Evolutionary conservation across 2,329 filamentous ascomycete genomes (phyloP).

Genomic region (Microcyclosporella mali): DNA sequence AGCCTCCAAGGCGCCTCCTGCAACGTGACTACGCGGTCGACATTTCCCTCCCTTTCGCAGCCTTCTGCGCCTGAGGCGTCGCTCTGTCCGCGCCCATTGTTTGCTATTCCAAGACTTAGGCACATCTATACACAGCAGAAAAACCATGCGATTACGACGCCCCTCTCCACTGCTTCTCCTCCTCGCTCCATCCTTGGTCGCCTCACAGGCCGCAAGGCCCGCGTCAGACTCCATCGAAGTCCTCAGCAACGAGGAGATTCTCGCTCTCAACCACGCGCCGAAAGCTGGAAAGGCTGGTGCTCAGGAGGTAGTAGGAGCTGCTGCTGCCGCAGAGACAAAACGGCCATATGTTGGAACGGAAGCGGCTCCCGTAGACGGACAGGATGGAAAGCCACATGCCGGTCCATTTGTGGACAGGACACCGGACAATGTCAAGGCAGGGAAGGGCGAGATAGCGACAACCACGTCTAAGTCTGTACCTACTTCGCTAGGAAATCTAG

Average conservation of each 20-base stretch:
- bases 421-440: conserved; percentile 20
- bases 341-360: conserved; percentile 52
- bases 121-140: conserved; percentile 4
- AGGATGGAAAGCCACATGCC: conserved; percentile 86
- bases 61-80: too few species aligned
- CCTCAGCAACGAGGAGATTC: conserved; percentile 24
- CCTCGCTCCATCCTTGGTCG: conserved; percentile 50
- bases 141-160: conserved; percentile 52
- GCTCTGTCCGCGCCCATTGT: too few species aligned
- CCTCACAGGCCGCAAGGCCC: conserved; percentile 36
- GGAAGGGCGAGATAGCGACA: conserved; percentile 28
- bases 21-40: too few species aligned
- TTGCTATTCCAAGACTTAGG: too few species aligned
- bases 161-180: conserved; percentile 51
- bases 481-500: conserved; percentile 28
- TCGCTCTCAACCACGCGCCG: conserved; percentile 20
- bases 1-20: too few species aligned
- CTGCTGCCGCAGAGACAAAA: conserved; percentile 16
- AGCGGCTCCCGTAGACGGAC: conserved; percentile 83
- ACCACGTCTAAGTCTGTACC: conserved; percentile 29
- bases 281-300: conserved; percentile 16
- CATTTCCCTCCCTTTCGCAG: too few species aligned
- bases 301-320: conserved; percentile 9
- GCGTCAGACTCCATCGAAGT: conserved; percentile 12
- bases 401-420: conserved; percentile 67